Base-by-base conservation (phyloP, 2,329 filamentous ascomycete species). In the Pestalotiopsis sp. region DNA sequence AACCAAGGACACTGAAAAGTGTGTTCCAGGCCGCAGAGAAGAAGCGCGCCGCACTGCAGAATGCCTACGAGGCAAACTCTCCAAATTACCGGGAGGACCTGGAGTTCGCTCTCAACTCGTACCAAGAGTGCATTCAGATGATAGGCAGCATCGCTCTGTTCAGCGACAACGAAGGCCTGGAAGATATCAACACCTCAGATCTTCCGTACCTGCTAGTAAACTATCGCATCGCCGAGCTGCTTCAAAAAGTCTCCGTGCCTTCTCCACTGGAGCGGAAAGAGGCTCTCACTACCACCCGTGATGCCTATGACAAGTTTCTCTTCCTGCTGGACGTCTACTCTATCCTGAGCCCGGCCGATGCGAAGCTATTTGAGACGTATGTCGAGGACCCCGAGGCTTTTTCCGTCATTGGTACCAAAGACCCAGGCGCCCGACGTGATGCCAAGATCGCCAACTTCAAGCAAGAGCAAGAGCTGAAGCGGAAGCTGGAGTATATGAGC, bases 371-470 rank as follows among this genome's bases (percentile, higher is more conserved):
- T 71, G 90, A 92, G 76, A 82, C 86, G 67, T 97, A 96, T 80
- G 85, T 86, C 66, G 92, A 96, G 68, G 87, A 91, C 27, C 91
- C 91, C 3, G 83, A 85, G n/a, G 82, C 83, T 1, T 98, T 98
- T 79, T 91, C 91, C 62, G 91, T 93, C 2, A 89, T 92, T 20
- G 87, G 90, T 20, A 87, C 87, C 49, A 74, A 74, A 45, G 86
- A 88, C 74, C 88, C 93, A 4, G 88, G 91, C 23, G 88, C 90
- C 38, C 88, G 92, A 70, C 87, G 96, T 73, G 91, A 95, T 68
- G 89, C 90, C 61, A 99, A 98, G 82, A 97, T 99, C 73, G 87
- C 90, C 59, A 90, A 92, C 70, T 98, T 94, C 81, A 91, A 89
- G 75, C 89, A 93, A 65, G 96, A 98, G 80, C 97, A 96, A 79